Conservation (phyloP, 345 rosid species). For the Odontarrhena argentea region DNA sequence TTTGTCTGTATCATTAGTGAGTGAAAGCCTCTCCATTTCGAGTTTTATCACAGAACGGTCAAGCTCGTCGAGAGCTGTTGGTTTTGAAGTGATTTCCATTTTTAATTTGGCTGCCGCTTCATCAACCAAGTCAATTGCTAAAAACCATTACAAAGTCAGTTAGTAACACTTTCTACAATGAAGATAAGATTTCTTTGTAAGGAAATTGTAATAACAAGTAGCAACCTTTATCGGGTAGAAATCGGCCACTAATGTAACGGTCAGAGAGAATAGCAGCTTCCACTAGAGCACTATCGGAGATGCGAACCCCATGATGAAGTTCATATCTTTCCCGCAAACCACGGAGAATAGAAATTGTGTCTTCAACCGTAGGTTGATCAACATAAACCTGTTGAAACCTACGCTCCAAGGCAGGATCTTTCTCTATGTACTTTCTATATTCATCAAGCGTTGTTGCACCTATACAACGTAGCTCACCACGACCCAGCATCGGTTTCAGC, state of each 20-base stretch:
- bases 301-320: constrained; percentile 97
- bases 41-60: constrained; percentile 88
- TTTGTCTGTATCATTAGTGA: constrained; percentile 85
- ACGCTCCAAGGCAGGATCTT: constrained; percentile 99
- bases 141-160: constrained; percentile 37
- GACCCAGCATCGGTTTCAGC: constrained; percentile 98
- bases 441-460: constrained; percentile 98
- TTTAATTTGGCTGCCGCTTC: constrained; percentile 99
- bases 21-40: constrained; percentile 98
- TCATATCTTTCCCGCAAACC: constrained; percentile 99
- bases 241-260: constrained; percentile 96
- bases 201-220: neutral
- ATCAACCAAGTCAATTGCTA: constrained; percentile 98
- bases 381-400: constrained; percentile 98
- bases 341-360: constrained; percentile 89
- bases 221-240: constrained; percentile 97
- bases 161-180: constrained; percentile 2
- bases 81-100: constrained; percentile 99
- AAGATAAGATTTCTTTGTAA: neutral
- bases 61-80: constrained; percentile 96
- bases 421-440: constrained; percentile 94
- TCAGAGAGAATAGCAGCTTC: constrained; percentile 97
- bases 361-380: constrained; percentile 91
- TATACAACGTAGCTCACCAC: constrained; percentile 95
- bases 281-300: constrained; percentile 96